phyloP scores from a whole-genome alignment of 768 basidiomycete species.

The Termitomyces sp. region DNA sequence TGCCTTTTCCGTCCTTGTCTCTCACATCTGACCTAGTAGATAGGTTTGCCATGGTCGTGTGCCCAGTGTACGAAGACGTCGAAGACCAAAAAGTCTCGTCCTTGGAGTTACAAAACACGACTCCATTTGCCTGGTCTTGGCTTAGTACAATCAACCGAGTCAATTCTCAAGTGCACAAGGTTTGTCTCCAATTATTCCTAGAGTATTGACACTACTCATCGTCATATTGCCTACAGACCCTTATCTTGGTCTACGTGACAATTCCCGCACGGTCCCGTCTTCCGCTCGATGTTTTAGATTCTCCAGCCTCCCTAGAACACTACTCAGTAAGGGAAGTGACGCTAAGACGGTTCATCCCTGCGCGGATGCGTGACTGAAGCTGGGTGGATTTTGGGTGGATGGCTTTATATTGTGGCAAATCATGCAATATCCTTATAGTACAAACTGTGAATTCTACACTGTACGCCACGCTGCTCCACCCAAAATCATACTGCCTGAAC shows the following conservation, averaged over 20 bases:
- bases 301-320: conserved; percentile 71
- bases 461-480: background rate
- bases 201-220: background rate
- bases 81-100: conserved; percentile 65
- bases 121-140: conserved; percentile 91
- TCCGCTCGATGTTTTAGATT: conserved; percentile 46
- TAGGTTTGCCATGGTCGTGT: conserved; percentile 89
- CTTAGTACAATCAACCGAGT: conserved; percentile 96
- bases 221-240: conserved; percentile 51
- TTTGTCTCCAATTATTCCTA: conserved; percentile 22
- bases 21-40: background rate
- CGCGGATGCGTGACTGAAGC: conserved; percentile 82
- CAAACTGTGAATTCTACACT: conserved; percentile 6
- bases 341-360: conserved; percentile 83
- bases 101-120: conserved; percentile 58
- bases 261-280: conserved; percentile 75
- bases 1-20: background rate
- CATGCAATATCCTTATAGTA: conserved; percentile 4
- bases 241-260: conserved; percentile 87
- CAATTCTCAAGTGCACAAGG: conserved; percentile 96
- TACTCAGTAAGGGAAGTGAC: conserved; percentile 86
- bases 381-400: background rate
- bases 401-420: conserved; percentile 4
- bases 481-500: background rate
- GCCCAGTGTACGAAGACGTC: conserved; percentile 87